Conservation (phyloP, 352 stramenopile genomes). For the Pythium aphanidermatum region DNA sequence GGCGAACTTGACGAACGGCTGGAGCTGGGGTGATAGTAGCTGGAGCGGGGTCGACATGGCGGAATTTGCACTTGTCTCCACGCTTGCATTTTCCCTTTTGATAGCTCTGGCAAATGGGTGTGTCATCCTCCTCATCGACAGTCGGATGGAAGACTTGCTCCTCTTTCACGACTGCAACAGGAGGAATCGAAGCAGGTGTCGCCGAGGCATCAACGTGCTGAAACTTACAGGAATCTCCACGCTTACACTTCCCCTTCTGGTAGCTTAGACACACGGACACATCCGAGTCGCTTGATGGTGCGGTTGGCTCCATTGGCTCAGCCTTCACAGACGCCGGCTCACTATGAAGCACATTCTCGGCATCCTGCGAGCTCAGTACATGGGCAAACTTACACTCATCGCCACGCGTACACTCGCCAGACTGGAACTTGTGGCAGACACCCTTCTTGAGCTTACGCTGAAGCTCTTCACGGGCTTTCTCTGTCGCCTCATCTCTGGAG, state of each 20-base stretch:
- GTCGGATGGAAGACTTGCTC: not conserved
- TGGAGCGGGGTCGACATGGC: conserved; percentile 13
- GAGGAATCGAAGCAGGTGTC: not conserved
- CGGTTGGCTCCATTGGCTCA: not conserved
- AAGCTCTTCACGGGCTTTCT: conserved; percentile 62
- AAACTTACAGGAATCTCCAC: conserved; percentile 21
- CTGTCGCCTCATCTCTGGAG: conserved; percentile 53
- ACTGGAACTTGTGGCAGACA: conserved; percentile 37
- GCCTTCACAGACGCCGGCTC: not conserved
- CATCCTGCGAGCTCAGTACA: conserved; percentile 18
- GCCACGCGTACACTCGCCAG: conserved; percentile 26
- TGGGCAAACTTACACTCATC: conserved; percentile 43
- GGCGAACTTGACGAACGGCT: no score
- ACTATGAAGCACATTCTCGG: conserved; percentile 3
- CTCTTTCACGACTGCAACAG: not conserved
- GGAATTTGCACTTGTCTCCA: conserved; percentile 26
- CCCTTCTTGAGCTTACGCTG: conserved; percentile 52
- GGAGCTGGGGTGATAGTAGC: not conserved
- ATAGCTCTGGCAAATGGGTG: conserved; percentile 28
- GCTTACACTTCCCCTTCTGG: conserved; percentile 29
- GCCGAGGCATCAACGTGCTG: conserved; percentile 12
- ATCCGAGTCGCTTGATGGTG: conserved; percentile 1
- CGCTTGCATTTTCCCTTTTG: conserved; percentile 41
- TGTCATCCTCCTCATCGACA: not conserved
- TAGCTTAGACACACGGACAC: conserved; percentile 25